phyloP scores from a whole-genome alignment of 1,139 yeast species.

The Diutina catenulata region DNA sequence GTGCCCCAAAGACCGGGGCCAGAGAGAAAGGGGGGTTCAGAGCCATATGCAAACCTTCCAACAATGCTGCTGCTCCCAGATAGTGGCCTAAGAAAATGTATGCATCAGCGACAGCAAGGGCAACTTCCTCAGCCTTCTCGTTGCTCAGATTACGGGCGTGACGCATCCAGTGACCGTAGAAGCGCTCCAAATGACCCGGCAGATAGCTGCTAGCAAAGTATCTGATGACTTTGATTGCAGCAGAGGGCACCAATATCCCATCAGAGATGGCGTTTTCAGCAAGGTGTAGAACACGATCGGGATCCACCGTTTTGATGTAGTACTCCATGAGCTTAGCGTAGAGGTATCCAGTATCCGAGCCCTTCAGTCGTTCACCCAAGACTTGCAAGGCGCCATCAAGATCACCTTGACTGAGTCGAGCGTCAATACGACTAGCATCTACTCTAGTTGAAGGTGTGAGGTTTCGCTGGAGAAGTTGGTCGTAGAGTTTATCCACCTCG shows the following conservation, averaged over 20 bases:
- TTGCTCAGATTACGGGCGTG: too few relatives aligned
- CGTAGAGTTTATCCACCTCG: constrained; percentile 41
- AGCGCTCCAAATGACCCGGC: not conserved
- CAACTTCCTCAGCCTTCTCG: not conserved
- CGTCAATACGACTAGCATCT: constrained; percentile 35
- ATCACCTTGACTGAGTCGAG: constrained; percentile 35
- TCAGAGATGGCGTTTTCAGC: too few relatives aligned
- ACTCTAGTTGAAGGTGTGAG: constrained; percentile 38
- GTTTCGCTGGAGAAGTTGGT: constrained; percentile 33
- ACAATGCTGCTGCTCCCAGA: constrained; percentile 20
- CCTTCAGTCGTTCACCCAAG: too few relatives aligned
- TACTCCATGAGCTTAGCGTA: not conserved
- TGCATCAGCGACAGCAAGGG: constrained; percentile 10
- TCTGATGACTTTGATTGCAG: too few relatives aligned
- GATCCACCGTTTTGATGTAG: not conserved
- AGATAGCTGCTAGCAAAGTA: not conserved
- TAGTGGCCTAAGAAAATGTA: constrained; percentile 21
- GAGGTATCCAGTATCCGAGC: not conserved
- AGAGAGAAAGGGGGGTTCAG: constrained; percentile 21
- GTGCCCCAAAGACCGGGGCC: constrained; percentile 18
- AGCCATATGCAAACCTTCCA: constrained; percentile 19
- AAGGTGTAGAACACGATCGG: too few relatives aligned
- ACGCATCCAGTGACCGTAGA: too few relatives aligned
- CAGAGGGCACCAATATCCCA: too few relatives aligned
- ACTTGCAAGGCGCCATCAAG: constrained; percentile 23